These are phyloP conservation scores for Zygotorulaspora danielsina DNA, from an alignment of 805 yeast genomes.

Conservation along the genomic window DNA sequence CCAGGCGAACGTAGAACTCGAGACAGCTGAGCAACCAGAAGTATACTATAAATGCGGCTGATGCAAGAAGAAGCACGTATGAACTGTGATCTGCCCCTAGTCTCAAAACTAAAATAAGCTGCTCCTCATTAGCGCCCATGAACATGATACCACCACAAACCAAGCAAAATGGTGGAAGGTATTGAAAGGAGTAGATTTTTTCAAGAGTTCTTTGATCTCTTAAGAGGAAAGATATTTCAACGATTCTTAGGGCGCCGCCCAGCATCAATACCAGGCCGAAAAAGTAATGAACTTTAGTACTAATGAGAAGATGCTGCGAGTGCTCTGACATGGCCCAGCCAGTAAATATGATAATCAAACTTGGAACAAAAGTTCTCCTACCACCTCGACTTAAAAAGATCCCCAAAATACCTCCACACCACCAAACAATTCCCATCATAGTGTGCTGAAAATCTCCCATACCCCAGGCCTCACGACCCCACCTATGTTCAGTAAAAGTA, in stretches of 20 bases:
- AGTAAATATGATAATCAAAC: slow-evolving; percentile 75
- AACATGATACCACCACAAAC: slow-evolving; percentile 75
- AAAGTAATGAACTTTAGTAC: slow-evolving; percentile 83
- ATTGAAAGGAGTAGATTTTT: slow-evolving; percentile 67
- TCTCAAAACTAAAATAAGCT: slow-evolving; percentile 61
- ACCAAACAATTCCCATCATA: slow-evolving; percentile 94
- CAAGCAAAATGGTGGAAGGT: slow-evolving; percentile 77
- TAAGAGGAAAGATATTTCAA: slow-evolving; percentile 76
- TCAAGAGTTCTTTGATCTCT: slow-evolving; percentile 52
- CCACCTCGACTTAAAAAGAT: slow-evolving; percentile 67
- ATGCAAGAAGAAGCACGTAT: slow-evolving; percentile 63
- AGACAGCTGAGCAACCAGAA: slow-evolving; percentile 62
- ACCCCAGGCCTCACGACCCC: slow-evolving; percentile 86
- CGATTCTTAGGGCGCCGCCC: slow-evolving; percentile 71
- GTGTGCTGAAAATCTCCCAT: slow-evolving; percentile 96
- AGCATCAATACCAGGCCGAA: slow-evolving; percentile 77
- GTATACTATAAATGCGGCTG: slow-evolving; percentile 69
- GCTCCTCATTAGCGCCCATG: slow-evolving; percentile 93
- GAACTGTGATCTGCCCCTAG: slow-evolving; percentile 83
- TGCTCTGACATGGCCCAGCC: slow-evolving; percentile 96
- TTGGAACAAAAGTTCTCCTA: slow-evolving; percentile 71
- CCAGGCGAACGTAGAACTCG: slow-evolving; percentile 51
- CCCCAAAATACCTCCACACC: slow-evolving; percentile 90
- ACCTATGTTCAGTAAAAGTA: slow-evolving; percentile 93
- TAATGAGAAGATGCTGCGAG: slow-evolving; percentile 65